Evolutionary conservation across 148 eudicot species (phyloP).

Genomic region (Camellia sinensis): DNA sequence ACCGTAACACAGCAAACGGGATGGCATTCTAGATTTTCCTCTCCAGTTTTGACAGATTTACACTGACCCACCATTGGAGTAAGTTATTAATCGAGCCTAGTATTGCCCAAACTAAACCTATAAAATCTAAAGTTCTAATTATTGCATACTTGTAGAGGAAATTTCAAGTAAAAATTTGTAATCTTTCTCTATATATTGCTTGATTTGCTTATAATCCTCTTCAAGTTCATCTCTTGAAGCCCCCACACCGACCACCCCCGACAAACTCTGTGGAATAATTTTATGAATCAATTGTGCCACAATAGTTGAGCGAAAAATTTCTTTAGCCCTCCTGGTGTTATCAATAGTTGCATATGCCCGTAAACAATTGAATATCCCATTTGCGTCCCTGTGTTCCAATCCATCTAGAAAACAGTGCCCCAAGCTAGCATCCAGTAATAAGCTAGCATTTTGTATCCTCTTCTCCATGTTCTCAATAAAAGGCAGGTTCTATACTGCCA

Average conservation of each 20-base stretch:
- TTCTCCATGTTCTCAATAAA: constrained; percentile 92
- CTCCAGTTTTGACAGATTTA: too few relatives aligned
- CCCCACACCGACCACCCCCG: constrained; percentile 44
- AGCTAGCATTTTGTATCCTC: constrained; percentile 85
- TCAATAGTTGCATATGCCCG: constrained; percentile 99
- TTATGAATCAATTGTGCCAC: constrained; percentile 69
- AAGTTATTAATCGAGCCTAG: too few relatives aligned
- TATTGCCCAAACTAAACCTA: too few relatives aligned
- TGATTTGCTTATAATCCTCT: constrained; percentile 65
- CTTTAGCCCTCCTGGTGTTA: constrained; percentile 82
- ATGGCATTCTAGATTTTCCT: too few relatives aligned
- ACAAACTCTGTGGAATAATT: constrained; percentile 53
- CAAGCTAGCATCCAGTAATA: constrained; percentile 77
- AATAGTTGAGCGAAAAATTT: constrained; percentile 73
- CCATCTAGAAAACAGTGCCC: constrained; percentile 94
- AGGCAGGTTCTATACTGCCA: constrained; percentile 98
- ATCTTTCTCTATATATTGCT: constrained; percentile 55
- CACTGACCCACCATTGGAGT: too few relatives aligned
- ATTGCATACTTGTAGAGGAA: constrained; percentile 64
- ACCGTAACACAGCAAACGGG: too few relatives aligned
- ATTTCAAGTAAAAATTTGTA: constrained; percentile 86
- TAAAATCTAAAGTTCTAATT: too few relatives aligned
- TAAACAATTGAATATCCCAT: constrained; percentile 86
- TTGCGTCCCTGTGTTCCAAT: constrained; percentile 77
- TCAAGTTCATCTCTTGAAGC: constrained; percentile 78